These are phyloP conservation scores for Candida hispaniensis DNA, from an alignment of 805 yeast species.

Conservation along the genomic window DNA sequence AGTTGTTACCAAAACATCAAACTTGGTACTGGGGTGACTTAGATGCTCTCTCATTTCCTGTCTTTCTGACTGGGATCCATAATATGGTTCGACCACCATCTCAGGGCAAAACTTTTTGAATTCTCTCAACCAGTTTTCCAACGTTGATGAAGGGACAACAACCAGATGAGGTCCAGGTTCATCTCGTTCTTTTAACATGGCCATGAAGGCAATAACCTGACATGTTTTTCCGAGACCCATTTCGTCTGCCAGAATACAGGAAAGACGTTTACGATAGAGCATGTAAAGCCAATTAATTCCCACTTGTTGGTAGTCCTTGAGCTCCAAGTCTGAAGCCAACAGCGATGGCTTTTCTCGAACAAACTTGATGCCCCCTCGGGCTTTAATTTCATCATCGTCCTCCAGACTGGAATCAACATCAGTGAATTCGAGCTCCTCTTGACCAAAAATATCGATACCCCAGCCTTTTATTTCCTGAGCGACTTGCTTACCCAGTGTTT, in stretches of 20 bases:
- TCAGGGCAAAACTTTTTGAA: constrained; percentile 78
- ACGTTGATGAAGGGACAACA: constrained; percentile 91
- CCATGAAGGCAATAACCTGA: constrained; percentile 87
- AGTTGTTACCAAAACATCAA: constrained; percentile 89
- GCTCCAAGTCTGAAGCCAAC: constrained; percentile 48
- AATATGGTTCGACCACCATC: constrained; percentile 79
- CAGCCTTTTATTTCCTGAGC: constrained; percentile 64
- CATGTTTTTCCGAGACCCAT: constrained; percentile 97
- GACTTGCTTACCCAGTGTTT: constrained; percentile 61
- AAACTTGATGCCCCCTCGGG: constrained; percentile 4
- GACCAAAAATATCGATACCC: constrained; percentile 74
- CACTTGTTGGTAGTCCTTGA: constrained; percentile 91
- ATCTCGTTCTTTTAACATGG: constrained; percentile 65
- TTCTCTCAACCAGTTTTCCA: constrained; percentile 96
- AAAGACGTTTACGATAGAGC: constrained; percentile 63
- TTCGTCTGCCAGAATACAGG: constrained; percentile 95
- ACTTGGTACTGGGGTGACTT: constrained; percentile 40
- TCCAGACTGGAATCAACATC: no score
- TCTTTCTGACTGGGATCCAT: constrained; percentile 79
- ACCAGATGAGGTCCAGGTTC: constrained; percentile 76
- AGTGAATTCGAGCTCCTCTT: constrained; percentile 41
- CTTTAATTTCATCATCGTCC: constrained; percentile 24
- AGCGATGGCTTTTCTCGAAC: constrained; percentile 63
- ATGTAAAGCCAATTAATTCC: constrained; percentile 89
- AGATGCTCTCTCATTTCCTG: constrained; percentile 70